A percentile compares a stretch with the other conserved stretches of the same genome.
Conservation (phyloP, 176 grass and related monocot species). For the Poa annua region DNA sequence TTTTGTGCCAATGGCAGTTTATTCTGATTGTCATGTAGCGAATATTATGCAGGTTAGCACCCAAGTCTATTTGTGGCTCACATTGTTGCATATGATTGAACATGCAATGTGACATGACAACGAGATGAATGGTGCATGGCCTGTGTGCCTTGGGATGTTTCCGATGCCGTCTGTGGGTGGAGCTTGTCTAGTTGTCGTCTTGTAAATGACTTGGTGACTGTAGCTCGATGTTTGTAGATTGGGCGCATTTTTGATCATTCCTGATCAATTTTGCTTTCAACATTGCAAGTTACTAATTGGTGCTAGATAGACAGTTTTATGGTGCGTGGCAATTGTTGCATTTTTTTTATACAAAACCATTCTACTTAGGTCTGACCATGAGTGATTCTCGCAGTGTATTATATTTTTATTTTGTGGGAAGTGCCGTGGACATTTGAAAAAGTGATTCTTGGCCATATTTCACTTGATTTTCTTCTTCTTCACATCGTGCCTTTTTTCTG, state of each 20-base stretch:
- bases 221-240: not conserved
- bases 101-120: constrained; percentile 11
- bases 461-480: not conserved
- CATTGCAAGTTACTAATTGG: not conserved
- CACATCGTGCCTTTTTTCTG: not conserved
- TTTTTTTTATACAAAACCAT: not conserved
- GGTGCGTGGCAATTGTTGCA: not conserved
- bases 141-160: not conserved
- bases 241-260: not conserved
- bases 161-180: not conserved
- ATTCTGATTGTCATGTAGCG: not conserved
- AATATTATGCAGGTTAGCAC: not conserved
- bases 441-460: not conserved
- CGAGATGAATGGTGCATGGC: not conserved
- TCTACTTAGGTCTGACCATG: not conserved
- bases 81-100: constrained; percentile 8
- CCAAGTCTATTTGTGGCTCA: not conserved
- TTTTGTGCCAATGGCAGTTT: constrained; percentile 6
- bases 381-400: not conserved
- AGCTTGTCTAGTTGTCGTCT: constrained; percentile 3
- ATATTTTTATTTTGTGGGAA: not conserved
- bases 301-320: not conserved
- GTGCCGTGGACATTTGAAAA: not conserved
- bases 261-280: not conserved
- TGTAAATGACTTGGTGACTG: not conserved